phyloP scores from a whole-genome alignment of 352 stramenopile species.

The Thraustochytrium striatum region DNA sequence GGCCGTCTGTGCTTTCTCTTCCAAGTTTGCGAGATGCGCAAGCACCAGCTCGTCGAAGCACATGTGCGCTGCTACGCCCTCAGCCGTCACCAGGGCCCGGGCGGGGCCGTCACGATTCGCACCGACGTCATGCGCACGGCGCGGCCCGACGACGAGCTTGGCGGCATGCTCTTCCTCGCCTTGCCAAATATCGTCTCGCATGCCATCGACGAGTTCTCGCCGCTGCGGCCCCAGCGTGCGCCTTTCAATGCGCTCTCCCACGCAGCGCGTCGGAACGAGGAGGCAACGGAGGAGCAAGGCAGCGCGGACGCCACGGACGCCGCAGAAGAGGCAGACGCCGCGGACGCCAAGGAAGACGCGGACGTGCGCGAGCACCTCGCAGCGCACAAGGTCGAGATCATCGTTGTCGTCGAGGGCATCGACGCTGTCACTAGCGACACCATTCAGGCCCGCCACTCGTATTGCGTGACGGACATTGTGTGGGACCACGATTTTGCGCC shows the following conservation, averaged over 20 bases:
- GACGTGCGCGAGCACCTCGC: not conserved
- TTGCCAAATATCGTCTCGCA: slow-evolving; percentile 56
- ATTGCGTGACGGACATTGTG: slow-evolving; percentile 78
- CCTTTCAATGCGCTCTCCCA: too few relatives aligned
- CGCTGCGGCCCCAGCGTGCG: not conserved
- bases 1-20: slow-evolving; percentile 88
- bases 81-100: slow-evolving; percentile 13
- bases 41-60: slow-evolving; percentile 88
- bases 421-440: slow-evolving; percentile 87
- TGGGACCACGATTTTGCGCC: slow-evolving; percentile 46
- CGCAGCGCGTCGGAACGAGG: too few relatives aligned
- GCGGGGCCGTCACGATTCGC: slow-evolving; percentile 60
- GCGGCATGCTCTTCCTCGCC: slow-evolving; percentile 76
- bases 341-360: not conserved
- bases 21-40: slow-evolving; percentile 79
- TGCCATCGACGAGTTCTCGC: slow-evolving; percentile 22
- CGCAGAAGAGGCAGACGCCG: not conserved
- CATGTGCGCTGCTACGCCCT: slow-evolving; percentile 59
- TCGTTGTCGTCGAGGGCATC: slow-evolving; percentile 92
- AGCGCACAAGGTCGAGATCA: slow-evolving; percentile 71
- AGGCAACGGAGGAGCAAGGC: not conserved
- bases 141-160: slow-evolving; percentile 84
- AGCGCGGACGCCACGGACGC: not conserved
- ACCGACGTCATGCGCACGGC: slow-evolving; percentile 87
- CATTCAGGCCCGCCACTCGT: slow-evolving; percentile 91